These are phyloP conservation scores for Dalbergia oliveri DNA, from an alignment of 306 rosid genomes.

Conservation along the genomic window DNA sequence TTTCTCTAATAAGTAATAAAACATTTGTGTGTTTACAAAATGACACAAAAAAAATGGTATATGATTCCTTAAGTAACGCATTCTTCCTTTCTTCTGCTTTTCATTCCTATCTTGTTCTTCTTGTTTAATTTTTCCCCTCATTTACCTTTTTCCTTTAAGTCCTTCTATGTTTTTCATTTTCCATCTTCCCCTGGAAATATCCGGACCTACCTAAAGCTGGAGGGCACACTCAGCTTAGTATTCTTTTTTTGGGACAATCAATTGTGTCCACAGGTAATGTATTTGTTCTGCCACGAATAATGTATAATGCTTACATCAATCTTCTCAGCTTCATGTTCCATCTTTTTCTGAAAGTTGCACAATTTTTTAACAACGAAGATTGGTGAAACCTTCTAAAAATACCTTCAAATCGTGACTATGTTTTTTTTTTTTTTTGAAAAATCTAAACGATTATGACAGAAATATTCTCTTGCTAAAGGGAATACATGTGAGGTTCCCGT, in stretches of 20 bases:
- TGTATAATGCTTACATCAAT: not conserved
- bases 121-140: not conserved
- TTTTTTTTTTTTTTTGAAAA: too few species aligned
- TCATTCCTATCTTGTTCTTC: not conserved
- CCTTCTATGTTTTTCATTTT: slow-evolving; percentile 1
- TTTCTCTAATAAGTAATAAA: too few species aligned
- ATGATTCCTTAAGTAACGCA: too few species aligned
- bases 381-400: not conserved
- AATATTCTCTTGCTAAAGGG: too few species aligned
- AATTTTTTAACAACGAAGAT: not conserved
- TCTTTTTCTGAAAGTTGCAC: not conserved
- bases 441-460: too few species aligned
- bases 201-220: not conserved
- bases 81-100: not conserved
- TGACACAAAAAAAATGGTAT: too few species aligned
- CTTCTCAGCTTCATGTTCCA: not conserved
- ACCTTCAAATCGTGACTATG: too few species aligned
- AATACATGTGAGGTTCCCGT: too few species aligned
- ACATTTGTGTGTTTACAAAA: too few species aligned
- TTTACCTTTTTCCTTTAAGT: not conserved
- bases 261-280: not conserved
- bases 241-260: not conserved
- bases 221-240: not conserved
- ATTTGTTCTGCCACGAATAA: not conserved
- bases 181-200: not conserved